Conservation (phyloP, 2,329 filamentous ascomycete species). For the Curvularia eragrostidis region DNA sequence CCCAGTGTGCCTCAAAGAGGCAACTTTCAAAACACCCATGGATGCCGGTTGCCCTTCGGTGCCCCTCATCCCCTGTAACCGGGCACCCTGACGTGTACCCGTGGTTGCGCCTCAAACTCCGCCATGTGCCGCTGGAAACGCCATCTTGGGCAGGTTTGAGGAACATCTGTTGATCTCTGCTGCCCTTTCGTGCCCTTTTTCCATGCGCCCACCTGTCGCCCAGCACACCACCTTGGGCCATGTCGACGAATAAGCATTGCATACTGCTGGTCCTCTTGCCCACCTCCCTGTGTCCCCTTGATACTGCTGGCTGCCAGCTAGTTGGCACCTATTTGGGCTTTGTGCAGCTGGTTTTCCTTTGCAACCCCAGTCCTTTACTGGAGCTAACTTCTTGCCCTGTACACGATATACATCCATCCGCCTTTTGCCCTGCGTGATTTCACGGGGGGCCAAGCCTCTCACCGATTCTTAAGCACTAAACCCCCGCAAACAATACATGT, state of each 20-base stretch:
- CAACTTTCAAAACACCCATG: constrained; percentile 3
- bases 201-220: neutral
- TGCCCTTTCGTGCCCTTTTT: constrained; percentile 6
- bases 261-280: neutral
- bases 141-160: neutral
- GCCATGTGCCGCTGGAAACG: neutral
- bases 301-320: constrained; percentile 1
- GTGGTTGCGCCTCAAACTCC: neutral
- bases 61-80: constrained; percentile 1
- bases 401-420: neutral
- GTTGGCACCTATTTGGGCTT: neutral
- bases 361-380: neutral
- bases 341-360: neutral
- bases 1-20: neutral
- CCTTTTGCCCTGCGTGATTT: neutral
- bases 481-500: neutral
- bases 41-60: constrained; percentile 3
- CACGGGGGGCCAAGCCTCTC: neutral
- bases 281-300: constrained; percentile 3
- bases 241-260: constrained; percentile 1
- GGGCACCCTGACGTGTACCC: neutral
- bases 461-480: neutral
- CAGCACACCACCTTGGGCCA: neutral
- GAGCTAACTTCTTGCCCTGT: neutral
- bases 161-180: neutral